Evolutionary conservation across 441 rosid species (phyloP).

Genomic region (Brassica balearica): DNA sequence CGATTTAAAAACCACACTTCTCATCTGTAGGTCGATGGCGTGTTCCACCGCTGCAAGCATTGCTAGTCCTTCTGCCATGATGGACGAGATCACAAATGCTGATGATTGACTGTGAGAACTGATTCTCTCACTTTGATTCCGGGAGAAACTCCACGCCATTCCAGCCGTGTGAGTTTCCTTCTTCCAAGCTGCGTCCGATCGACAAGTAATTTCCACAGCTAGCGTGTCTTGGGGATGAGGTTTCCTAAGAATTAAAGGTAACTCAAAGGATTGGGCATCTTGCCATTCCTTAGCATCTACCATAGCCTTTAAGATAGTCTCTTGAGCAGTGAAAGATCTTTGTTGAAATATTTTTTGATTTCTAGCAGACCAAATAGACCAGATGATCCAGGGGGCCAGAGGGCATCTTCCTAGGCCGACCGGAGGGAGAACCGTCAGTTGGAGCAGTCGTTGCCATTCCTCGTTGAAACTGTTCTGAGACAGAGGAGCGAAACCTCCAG

Average conservation of each 20-base stretch:
- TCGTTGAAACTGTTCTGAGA: not conserved
- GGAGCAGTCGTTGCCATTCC: not conserved
- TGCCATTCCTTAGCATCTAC: not conserved
- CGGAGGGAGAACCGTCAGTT: not conserved
- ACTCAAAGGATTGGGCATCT: not conserved
- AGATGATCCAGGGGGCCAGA: not conserved
- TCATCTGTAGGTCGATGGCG: not conserved
- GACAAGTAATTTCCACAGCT: too few species aligned
- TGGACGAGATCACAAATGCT: not conserved
- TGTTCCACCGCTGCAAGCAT: not conserved
- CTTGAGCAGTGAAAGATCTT: not conserved
- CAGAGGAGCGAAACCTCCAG: not conserved
- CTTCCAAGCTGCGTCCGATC: not conserved
- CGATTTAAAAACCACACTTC: too few species aligned
- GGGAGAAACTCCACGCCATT: not conserved
- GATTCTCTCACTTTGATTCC: not conserved
- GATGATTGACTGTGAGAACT: not conserved
- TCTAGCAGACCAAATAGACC: not conserved
- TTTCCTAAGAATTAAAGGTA: not conserved
- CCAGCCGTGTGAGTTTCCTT: not conserved
- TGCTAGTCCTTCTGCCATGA: not conserved
- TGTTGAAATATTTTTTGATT: not conserved
- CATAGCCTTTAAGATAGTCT: not conserved
- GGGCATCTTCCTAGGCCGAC: not conserved
- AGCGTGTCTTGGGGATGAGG: not conserved